Percentiles rank a stretch among this genome's conserved stretches.
Conservation (phyloP, 2,329 filamentous ascomycete genomes). For the Lecanosticta acicola region DNA sequence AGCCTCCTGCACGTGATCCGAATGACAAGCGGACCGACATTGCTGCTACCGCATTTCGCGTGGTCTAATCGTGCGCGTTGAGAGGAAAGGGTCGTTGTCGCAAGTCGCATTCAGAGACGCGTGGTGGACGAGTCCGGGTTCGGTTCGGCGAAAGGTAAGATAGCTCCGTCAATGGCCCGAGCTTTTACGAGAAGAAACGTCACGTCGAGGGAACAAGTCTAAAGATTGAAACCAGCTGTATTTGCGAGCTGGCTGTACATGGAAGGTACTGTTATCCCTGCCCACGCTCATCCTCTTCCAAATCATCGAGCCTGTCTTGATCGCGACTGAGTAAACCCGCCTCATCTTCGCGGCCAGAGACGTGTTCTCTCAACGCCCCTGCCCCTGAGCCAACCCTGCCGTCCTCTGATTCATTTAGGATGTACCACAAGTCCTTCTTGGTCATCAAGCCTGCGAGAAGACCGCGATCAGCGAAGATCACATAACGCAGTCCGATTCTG, state of each 20-base stretch:
- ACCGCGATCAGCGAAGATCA: constrained; percentile 79
- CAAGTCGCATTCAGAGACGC: neutral
- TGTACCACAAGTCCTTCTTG: constrained; percentile 96
- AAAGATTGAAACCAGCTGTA: too few relatives aligned
- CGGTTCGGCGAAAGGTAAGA: too few relatives aligned
- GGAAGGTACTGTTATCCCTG: constrained; percentile 2
- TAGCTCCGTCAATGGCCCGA: too few relatives aligned
- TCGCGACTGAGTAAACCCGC: constrained; percentile 32
- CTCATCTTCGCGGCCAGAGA: constrained; percentile 35
- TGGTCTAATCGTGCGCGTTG: neutral
- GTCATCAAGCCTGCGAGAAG: constrained; percentile 79
- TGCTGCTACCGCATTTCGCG: neutral
- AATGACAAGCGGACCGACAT: constrained; percentile 22
- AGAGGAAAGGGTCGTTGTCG: neutral
- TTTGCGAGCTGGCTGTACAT: neutral
- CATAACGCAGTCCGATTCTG: constrained; percentile 83
- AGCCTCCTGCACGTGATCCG: constrained; percentile 23
- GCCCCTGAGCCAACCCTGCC: constrained; percentile 26
- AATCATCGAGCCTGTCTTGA: neutral
- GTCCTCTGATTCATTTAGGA: constrained; percentile 65
- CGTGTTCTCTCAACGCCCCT: constrained; percentile 34
- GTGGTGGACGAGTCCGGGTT: neutral
- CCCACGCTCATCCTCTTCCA: constrained; percentile 2
- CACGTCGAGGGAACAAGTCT: too few relatives aligned
- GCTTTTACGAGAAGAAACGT: too few relatives aligned